Percentiles rank a stretch among this genome's conserved stretches.
Conservation (phyloP, 2,329 filamentous ascomycete species). For the Pseudogymnoascus sp. region DNA sequence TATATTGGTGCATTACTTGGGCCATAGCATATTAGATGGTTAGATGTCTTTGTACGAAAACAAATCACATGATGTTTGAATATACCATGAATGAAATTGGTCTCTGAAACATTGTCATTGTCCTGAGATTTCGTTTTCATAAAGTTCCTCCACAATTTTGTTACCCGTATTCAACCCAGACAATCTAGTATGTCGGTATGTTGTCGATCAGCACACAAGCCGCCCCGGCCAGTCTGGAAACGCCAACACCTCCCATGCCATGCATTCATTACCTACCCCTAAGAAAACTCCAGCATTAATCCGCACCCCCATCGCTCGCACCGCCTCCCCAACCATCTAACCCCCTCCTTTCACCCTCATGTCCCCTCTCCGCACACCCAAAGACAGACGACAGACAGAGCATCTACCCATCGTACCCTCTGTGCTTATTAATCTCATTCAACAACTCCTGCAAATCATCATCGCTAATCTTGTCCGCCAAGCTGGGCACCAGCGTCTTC, state of each 20-base stretch:
- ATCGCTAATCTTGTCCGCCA: constrained; percentile 84
- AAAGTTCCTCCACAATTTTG: background rate
- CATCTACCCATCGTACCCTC: constrained; percentile 23
- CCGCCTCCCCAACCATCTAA: background rate
- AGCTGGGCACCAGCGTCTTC: constrained; percentile 85
- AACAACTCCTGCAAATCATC: constrained; percentile 80
- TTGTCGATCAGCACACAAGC: background rate
- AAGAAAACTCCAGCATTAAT: background rate
- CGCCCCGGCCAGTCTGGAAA: constrained; percentile 7
- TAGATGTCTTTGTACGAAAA: constrained; percentile 2
- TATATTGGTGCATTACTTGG: background rate
- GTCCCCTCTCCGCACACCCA: background rate
- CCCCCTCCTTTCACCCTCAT: background rate
- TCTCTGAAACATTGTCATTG: background rate
- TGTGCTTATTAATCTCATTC: constrained; percentile 80
- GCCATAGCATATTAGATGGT: background rate
- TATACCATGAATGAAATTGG: background rate
- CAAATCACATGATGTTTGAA: background rate
- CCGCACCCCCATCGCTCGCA: background rate
- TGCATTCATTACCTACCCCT: background rate
- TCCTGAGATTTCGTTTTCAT: background rate
- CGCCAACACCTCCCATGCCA: constrained; percentile 8
- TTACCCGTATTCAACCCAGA: background rate
- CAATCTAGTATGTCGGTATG: constrained; percentile 1
- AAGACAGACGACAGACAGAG: background rate